Conservation (phyloP, 2,329 filamentous ascomycete species). For the Alternaria consortialis region DNA sequence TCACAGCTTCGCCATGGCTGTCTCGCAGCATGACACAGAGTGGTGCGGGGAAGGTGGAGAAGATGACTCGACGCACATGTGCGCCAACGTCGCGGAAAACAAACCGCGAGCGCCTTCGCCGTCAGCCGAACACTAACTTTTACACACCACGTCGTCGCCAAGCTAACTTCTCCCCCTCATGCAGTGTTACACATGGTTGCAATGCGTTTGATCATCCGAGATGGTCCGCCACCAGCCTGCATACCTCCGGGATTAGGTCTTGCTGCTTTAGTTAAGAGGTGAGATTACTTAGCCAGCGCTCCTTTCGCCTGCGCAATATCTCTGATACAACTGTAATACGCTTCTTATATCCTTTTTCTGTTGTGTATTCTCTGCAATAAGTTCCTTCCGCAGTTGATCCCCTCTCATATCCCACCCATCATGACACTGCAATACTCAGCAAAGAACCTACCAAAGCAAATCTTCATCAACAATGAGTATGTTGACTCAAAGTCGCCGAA, state of each 20-base stretch:
- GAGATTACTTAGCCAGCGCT: slow-evolving; percentile 7
- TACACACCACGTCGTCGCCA: slow-evolving; percentile 1
- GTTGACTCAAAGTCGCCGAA: slow-evolving; percentile 51
- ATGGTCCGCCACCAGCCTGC: neutral
- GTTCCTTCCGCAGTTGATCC: neutral
- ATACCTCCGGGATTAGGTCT: slow-evolving; percentile 16
- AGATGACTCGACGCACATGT: slow-evolving; percentile 8
- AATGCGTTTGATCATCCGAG: slow-evolving; percentile 9
- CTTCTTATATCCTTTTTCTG: slow-evolving; percentile 7
- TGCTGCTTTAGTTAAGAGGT: slow-evolving; percentile 10
- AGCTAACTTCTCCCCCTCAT: slow-evolving; percentile 1
- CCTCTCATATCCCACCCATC: slow-evolving; percentile 3
- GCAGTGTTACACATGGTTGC: neutral
- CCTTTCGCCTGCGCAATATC: neutral
- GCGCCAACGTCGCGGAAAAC: slow-evolving; percentile 33
- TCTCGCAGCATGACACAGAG: neutral
- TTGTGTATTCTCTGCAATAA: neutral
- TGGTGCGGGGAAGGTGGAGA: slow-evolving; percentile 15
- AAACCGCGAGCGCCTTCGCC: slow-evolving; percentile 29
- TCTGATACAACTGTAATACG: slow-evolving; percentile 9
- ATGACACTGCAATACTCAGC: slow-evolving; percentile 47
- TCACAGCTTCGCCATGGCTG: neutral
- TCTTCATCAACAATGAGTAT: slow-evolving; percentile 53
- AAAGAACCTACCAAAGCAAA: slow-evolving; percentile 51
- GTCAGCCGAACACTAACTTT: slow-evolving; percentile 18